Percentiles rank a stretch among this genome's conserved stretches.
Conservation (phyloP, 345 rosid species). For the Sisymbrium altissimum region DNA sequence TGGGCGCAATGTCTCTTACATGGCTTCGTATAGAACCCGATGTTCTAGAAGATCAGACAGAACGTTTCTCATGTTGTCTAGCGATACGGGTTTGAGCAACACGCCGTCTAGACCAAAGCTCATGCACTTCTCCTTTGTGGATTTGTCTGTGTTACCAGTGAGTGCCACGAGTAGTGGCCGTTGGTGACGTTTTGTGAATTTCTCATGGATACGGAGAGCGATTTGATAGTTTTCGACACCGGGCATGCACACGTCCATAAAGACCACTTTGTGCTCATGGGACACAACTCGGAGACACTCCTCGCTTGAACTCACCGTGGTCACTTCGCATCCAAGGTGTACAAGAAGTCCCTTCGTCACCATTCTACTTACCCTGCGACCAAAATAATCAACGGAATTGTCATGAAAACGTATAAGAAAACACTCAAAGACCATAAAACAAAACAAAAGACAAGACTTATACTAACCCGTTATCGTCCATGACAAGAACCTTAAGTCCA, state of each 20-base stretch:
- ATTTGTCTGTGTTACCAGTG: conserved; percentile 63
- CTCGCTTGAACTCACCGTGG: conserved; percentile 58
- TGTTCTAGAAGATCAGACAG: conserved; percentile 70
- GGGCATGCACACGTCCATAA: conserved; percentile 65
- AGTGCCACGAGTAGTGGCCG: conserved; percentile 87
- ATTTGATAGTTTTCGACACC: conserved; percentile 62
- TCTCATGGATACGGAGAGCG: conserved; percentile 54
- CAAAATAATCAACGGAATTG: no score
- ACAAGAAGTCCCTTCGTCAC: conserved; percentile 77
- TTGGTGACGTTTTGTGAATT: conserved; percentile 62
- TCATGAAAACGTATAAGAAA: no score
- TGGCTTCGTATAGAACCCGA: conserved; percentile 52
- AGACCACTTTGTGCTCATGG: conserved; percentile 74
- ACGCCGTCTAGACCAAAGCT: conserved; percentile 81
- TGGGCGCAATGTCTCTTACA: conserved; percentile 21
- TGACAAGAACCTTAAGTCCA: conserved; percentile 91
- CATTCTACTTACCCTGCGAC: conserved; percentile 74
- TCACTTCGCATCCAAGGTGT: conserved; percentile 91
- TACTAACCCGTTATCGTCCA: conserved; percentile 91
- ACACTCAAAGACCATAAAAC: not conserved
- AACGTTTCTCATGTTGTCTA: conserved; percentile 79
- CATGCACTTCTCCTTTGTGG: conserved; percentile 75
- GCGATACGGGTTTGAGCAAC: conserved; percentile 68
- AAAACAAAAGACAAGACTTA: not conserved
- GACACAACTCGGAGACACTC: conserved; percentile 68